A percentile compares a stretch with the other conserved stretches of the same genome.
Evolutionary conservation across 2,329 filamentous ascomycete species (phyloP).

Genomic region (Apiospora hydei): DNA sequence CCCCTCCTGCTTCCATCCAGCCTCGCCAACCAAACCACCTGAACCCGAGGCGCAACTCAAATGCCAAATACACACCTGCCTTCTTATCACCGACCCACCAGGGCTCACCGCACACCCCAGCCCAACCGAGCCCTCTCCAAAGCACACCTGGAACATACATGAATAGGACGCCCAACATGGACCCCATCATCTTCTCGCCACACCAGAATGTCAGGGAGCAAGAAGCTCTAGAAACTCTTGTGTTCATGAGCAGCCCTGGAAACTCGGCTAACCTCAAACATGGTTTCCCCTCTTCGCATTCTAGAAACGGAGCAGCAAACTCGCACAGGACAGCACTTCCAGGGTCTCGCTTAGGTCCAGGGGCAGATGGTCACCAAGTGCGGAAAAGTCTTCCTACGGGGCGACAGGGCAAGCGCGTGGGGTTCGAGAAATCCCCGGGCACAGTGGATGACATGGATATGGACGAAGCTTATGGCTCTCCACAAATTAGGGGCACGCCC

Average conservation of each 20-base stretch:
- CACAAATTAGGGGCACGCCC: conserved; percentile 49
- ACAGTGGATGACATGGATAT: conserved; percentile 56
- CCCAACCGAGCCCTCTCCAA: conserved; percentile 50
- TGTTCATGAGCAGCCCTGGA: conserved; percentile 83
- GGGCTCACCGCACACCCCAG: conserved; percentile 51
- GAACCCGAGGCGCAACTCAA: conserved; percentile 59
- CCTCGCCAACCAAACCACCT: conserved; percentile 50
- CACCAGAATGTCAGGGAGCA: conserved; percentile 77
- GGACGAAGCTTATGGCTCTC: conserved; percentile 47
- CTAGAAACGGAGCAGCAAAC: conserved; percentile 34
- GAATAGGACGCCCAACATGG: conserved; percentile 48
- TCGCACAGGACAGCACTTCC: conserved; percentile 52
- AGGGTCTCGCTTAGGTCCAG: conserved; percentile 44
- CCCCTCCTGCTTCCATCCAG: conserved; percentile 62
- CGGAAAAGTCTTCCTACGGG: conserved; percentile 61
- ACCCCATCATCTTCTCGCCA: conserved; percentile 70
- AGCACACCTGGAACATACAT: conserved; percentile 44
- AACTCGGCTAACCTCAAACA: conserved; percentile 71
- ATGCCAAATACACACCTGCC: conserved; percentile 55
- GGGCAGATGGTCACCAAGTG: conserved; percentile 44
- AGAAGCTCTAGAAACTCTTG: conserved; percentile 79
- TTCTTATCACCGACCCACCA: conserved; percentile 59
- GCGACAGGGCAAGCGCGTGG: conserved; percentile 53
- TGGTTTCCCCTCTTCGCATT: conserved; percentile 53
- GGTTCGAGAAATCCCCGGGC: conserved; percentile 55